These are phyloP conservation scores for Echium plantagineum DNA, from an alignment of 257 asterid genomes.

Conservation along the genomic window DNA sequence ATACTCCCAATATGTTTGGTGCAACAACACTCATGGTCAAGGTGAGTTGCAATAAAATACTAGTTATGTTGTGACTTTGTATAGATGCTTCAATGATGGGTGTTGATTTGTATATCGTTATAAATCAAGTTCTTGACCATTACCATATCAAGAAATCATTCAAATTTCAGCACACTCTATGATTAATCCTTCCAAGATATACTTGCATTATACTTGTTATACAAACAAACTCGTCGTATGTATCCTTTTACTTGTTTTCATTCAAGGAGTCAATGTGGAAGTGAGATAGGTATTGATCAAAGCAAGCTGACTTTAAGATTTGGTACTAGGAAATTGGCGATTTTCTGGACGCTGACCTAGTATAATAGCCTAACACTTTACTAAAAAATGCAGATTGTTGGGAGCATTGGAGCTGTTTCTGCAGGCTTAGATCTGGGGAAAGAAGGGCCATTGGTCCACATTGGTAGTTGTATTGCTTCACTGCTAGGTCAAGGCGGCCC, in stretches of 20 bases:
- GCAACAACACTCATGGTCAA: slow-evolving; percentile 69
- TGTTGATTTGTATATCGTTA: no score
- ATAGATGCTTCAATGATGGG: background rate
- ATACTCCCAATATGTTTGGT: slow-evolving; percentile 85
- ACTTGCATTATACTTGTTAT: no score
- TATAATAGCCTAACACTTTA: background rate
- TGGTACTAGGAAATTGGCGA: background rate
- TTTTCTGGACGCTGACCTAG: background rate
- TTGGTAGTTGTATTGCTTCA: slow-evolving; percentile 76
- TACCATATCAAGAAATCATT: no score
- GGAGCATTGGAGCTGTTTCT: slow-evolving; percentile 90
- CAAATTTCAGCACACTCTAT: background rate
- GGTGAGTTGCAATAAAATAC: slow-evolving; percentile 25
- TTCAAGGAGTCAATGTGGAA: no score
- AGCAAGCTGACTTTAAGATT: background rate
- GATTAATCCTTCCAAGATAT: background rate
- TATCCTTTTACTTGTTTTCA: no score
- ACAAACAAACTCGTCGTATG: no score
- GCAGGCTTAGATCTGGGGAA: slow-evolving; percentile 89
- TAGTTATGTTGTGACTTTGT: background rate
- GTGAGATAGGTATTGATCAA: background rate
- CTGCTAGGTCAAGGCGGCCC: slow-evolving; percentile 83
- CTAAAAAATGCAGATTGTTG: slow-evolving; percentile 41
- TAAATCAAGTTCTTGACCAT: no score
- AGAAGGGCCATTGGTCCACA: slow-evolving; percentile 88